Percentiles rank a stretch among this genome's conserved stretches.
Evolutionary conservation across 805 yeast species (phyloP).

Genomic region (Suhomyces pyralidae): DNA sequence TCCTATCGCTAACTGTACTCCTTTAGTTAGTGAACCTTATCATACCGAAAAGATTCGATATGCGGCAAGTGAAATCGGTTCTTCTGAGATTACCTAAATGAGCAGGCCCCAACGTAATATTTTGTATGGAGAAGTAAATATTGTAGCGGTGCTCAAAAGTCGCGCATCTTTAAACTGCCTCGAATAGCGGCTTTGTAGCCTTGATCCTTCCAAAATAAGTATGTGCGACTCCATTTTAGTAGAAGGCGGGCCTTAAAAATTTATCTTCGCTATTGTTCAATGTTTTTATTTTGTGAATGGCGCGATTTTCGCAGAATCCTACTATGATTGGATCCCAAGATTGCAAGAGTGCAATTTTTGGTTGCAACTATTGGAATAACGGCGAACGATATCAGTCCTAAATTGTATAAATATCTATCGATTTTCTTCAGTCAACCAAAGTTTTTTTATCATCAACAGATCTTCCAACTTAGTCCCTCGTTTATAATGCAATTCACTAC

Average conservation of each 20-base stretch:
- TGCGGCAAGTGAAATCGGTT: not conserved
- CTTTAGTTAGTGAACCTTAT: not conserved
- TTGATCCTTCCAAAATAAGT: not conserved
- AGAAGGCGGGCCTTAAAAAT: not conserved
- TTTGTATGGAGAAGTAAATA: not conserved
- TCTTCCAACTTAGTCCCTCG: slow-evolving; percentile 11
- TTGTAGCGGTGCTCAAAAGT: not conserved
- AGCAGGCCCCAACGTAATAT: not conserved
- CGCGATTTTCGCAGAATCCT: not conserved
- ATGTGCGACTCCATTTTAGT: not conserved
- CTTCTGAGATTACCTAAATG: not conserved
- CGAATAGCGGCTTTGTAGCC: not conserved
- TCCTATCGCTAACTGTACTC: not conserved
- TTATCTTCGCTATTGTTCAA: not conserved
- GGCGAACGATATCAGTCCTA: not conserved
- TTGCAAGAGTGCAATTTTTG: not conserved
- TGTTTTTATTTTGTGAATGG: not conserved
- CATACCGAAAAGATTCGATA: not conserved
- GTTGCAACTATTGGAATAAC: not conserved
- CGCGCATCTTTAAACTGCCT: not conserved
- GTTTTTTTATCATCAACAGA: slow-evolving; percentile 8
- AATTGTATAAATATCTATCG: not conserved
- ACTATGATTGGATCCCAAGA: not conserved
- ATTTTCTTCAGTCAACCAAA: not conserved
- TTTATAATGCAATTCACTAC: slow-evolving; percentile 40